Base-by-base conservation (phyloP, 257 asterid genomes). In the Parsonsia alboflavescens region DNA sequence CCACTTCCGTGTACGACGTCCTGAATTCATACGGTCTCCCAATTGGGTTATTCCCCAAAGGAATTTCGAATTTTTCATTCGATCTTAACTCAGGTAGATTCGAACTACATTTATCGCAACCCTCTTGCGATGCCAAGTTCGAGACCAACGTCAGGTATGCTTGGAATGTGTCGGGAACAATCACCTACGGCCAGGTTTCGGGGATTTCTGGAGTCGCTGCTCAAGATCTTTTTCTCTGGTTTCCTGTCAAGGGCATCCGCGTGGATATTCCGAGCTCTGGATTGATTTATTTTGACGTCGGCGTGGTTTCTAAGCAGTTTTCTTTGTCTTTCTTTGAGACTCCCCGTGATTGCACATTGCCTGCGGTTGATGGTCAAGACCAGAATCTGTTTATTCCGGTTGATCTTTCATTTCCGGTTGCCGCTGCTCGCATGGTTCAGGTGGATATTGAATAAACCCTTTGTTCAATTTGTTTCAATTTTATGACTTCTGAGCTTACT, bases 251-350 rank as follows among this genome's bases (percentile, higher is more conserved):
- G 77, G 82, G 79, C 36, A 89, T 93, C 48, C 86, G 78, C 78
- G 97, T 93, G 46, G 97, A 91, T 79, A 63, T 90, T 58, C 97
- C 97, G 6, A 88, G 94, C 82, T 87, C 98, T 44, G 97, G 98
- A 2, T 84, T 93, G 92, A 91, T 93, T 80, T 93, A 91, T 76
- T 93, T 91, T 65, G 97, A 93, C 66, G 97, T 84, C 1, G 97
- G 96, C 16, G 88, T 90, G 68, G 93, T 90, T 71, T 88, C 73
- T 30, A 93, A 93, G 91, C 97, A 93, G 78, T 90, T 91, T 52
- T 90, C 94, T 0, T 36, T 91, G 78, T 90, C 97, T 2, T 88
- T 88, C 58, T 93, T 93, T 22, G 97, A 93, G 78, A 85, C 83
- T 17, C 98, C 97, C 10, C 87, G 79, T 77, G 97, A 93, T 54